Conservation (phyloP, 805 yeast genomes). For the Blastobotrys chiropterorum region DNA sequence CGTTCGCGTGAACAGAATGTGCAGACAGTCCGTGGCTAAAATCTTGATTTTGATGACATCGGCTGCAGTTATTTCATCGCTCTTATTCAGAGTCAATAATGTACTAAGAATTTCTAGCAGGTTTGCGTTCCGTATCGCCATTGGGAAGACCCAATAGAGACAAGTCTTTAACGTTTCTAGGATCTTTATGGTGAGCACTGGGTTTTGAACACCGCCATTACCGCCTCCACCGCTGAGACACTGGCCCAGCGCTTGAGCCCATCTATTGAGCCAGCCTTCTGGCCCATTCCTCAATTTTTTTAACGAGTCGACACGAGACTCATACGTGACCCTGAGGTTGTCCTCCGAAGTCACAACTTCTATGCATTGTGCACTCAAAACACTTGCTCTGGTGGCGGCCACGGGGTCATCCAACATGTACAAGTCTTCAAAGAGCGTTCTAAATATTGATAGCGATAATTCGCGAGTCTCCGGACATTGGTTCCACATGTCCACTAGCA, state of each 20-base stretch:
- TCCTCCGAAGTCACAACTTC: conserved; percentile 71
- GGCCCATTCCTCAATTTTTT: conserved; percentile 57
- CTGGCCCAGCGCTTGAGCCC: conserved; percentile 50
- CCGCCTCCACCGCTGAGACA: conserved; percentile 36
- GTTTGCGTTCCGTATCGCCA: conserved; percentile 60
- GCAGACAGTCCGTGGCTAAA: conserved; percentile 85
- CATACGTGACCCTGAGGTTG: conserved; percentile 57
- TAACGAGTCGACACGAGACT: conserved; percentile 53
- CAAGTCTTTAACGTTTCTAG: conserved; percentile 83
- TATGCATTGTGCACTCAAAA: conserved; percentile 75
- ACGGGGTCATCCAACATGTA: conserved; percentile 88
- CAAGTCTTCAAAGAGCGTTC: conserved; percentile 89
- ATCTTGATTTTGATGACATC: conserved; percentile 62
- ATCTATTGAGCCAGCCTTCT: conserved; percentile 82
- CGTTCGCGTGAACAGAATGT: conserved; percentile 75
- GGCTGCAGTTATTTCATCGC: conserved; percentile 39
- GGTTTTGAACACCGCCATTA: conserved; percentile 20
- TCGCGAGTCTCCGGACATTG: conserved; percentile 60
- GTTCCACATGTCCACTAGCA: conserved; percentile 70
- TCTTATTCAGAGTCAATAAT: conserved; percentile 44
- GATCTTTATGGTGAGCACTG: conserved; percentile 53
- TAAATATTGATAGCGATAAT: conserved; percentile 64
- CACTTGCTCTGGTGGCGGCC: conserved; percentile 71
- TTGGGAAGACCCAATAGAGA: conserved; percentile 84
- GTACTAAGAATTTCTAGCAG: conserved; percentile 57